Evolutionary conservation across 2,329 filamentous ascomycete genomes (phyloP).

Genomic region (Fusarium sp.): DNA sequence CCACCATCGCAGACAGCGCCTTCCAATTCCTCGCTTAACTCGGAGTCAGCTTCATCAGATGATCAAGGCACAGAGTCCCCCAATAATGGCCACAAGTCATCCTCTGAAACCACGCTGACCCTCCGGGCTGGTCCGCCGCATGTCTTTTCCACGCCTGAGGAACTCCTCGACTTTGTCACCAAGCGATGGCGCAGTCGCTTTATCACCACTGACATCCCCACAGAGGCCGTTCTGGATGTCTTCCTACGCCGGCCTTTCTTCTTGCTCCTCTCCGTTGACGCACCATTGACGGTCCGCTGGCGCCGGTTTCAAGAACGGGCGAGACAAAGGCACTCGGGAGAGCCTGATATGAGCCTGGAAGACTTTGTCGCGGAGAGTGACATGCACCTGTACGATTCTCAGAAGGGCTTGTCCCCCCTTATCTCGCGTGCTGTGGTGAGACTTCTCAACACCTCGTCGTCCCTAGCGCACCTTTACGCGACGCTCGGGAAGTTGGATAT

Average conservation of each 20-base stretch:
- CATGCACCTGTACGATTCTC: slow-evolving; percentile 76
- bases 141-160: slow-evolving; percentile 71
- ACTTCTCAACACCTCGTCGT: slow-evolving; percentile 84
- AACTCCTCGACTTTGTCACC: slow-evolving; percentile 86
- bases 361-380: slow-evolving; percentile 73
- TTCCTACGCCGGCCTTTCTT: slow-evolving; percentile 89
- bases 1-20: slow-evolving; percentile 19
- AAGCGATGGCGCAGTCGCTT: slow-evolving; percentile 84
- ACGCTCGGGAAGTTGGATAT: slow-evolving; percentile 82
- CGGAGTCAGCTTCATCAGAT: slow-evolving; percentile 24
- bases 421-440: slow-evolving; percentile 85
- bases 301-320: slow-evolving; percentile 71
- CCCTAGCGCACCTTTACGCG: slow-evolving; percentile 76
- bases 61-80: slow-evolving; percentile 16
- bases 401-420: slow-evolving; percentile 76
- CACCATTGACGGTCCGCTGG: slow-evolving; percentile 87
- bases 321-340: slow-evolving; percentile 31
- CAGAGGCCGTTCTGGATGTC: slow-evolving; percentile 77
- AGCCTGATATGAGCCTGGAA: slow-evolving; percentile 59
- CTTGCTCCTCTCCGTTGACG: slow-evolving; percentile 90
- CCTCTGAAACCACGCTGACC: slow-evolving; percentile 44
- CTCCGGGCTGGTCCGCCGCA: slow-evolving; percentile 46
- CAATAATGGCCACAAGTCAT: slow-evolving; percentile 42
- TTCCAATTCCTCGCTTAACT: slow-evolving; percentile 14
- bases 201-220: slow-evolving; percentile 86